Conservation (phyloP, 169 alveolate species). For the Perkinsus olseni region DNA sequence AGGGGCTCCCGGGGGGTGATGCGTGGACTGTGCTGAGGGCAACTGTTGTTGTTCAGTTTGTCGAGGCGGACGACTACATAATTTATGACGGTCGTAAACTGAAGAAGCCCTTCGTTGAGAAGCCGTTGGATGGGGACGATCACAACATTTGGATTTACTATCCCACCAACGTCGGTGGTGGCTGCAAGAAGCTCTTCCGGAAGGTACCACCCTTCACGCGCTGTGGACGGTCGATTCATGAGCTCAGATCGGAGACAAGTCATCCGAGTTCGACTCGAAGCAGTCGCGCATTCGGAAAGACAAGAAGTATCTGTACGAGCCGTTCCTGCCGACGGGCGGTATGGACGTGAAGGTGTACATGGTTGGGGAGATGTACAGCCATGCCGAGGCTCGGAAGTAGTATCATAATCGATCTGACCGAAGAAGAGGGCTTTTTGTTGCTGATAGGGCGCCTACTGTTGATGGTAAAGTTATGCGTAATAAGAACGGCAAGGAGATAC, state of each 20-base stretch:
- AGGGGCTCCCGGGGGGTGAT: background rate
- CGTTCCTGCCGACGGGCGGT: conserved; percentile 89
- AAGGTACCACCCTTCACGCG: conserved; percentile 44
- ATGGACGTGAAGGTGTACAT: conserved; percentile 95
- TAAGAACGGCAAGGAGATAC: conserved; percentile 86
- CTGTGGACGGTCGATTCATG: background rate
- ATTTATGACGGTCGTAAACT: conserved; percentile 73
- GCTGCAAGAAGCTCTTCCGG: conserved; percentile 62
- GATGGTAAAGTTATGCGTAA: conserved; percentile 56
- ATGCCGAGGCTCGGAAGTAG: conserved; percentile 97
- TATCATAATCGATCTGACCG: conserved; percentile 42
- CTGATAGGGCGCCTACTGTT: background rate
- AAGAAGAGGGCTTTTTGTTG: conserved; percentile 4
- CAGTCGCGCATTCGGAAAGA: conserved; percentile 67
- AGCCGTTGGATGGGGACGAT: conserved; percentile 92
- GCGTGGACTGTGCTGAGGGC: background rate
- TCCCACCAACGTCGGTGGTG: conserved; percentile 83
- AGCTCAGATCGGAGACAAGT: background rate
- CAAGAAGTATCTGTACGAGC: conserved; percentile 83
- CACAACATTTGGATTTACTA: conserved; percentile 93
- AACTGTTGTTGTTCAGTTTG: background rate
- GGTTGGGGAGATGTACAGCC: conserved; percentile 92
- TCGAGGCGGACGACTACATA: conserved; percentile 69
- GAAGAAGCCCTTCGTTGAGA: conserved; percentile 92
- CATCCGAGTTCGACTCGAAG: conserved; percentile 31